Evolutionary conservation across 2,329 filamentous ascomycete genomes (phyloP).

Genomic region (Phyllosticta citribraziliensis): DNA sequence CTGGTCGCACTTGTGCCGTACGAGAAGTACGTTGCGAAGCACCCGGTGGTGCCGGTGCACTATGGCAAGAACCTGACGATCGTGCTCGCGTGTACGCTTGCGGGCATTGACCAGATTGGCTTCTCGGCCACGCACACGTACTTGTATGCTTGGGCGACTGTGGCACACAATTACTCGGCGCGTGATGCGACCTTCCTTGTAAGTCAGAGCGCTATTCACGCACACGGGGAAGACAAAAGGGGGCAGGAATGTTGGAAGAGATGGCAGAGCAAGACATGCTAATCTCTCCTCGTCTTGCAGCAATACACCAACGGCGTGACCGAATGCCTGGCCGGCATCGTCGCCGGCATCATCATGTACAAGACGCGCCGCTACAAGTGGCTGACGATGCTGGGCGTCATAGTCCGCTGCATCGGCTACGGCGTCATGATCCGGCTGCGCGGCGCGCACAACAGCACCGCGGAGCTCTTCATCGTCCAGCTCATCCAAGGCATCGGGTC

Average conservation of each 20-base stretch:
- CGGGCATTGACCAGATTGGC: constrained; percentile 35
- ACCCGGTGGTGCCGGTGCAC: constrained; percentile 37
- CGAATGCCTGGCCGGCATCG: constrained; percentile 34
- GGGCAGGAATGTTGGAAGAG: no score
- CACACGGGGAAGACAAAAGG: not conserved
- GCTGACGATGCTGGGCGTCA: constrained; percentile 32
- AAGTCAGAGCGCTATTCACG: not conserved
- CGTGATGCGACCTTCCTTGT: constrained; percentile 35
- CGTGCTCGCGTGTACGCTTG: constrained; percentile 26
- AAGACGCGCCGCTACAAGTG: constrained; percentile 38
- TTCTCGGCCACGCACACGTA: constrained; percentile 39
- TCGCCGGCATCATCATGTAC: constrained; percentile 34
- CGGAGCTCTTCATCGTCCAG: constrained; percentile 41
- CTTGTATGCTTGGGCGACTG: constrained; percentile 38
- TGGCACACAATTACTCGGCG: constrained; percentile 33
- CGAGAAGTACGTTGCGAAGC: constrained; percentile 34
- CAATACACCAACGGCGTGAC: constrained; percentile 26
- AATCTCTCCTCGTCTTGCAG: not conserved
- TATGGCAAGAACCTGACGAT: constrained; percentile 39
- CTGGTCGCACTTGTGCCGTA: constrained; percentile 39
- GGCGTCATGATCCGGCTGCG: constrained; percentile 43
- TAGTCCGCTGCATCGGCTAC: constrained; percentile 39
- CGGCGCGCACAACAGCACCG: constrained; percentile 31
- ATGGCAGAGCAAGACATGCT: not conserved
- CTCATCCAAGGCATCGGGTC: constrained; percentile 40